A percentile compares a stretch with the other conserved stretches of the same genome.
phyloP scores from a whole-genome alignment of 352 stramenopile species.

The Pythium dissotocum region DNA sequence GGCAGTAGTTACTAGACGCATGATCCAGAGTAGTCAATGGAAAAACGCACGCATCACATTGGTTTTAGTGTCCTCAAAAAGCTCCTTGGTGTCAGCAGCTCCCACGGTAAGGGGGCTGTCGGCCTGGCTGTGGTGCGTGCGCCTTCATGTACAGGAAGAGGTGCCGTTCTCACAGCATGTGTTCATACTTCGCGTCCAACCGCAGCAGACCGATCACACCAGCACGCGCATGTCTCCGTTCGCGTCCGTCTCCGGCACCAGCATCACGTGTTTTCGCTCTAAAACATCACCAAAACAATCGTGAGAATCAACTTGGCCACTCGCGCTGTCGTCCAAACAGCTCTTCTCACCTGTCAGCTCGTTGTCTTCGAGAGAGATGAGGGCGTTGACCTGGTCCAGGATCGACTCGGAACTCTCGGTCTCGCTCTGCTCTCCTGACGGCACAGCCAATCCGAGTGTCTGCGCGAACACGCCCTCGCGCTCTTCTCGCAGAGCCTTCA shows the following conservation, averaged over 20 bases:
- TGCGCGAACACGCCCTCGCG: constrained; percentile 19
- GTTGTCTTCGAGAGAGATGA: constrained; percentile 31
- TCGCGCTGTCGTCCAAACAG: background rate
- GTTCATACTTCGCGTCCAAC: background rate
- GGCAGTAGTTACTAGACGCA: background rate
- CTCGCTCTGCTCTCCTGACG: background rate
- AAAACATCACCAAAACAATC: background rate
- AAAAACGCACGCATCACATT: constrained; percentile 26
- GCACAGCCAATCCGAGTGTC: constrained; percentile 12
- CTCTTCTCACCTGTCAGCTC: constrained; percentile 25
- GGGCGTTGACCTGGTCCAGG: constrained; percentile 27
- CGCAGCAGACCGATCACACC: constrained; percentile 17
- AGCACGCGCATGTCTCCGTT: constrained; percentile 30
- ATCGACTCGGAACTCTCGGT: background rate
- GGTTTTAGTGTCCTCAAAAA: constrained; percentile 3
- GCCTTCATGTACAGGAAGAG: constrained; percentile 16
- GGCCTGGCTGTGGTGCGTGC: background rate
- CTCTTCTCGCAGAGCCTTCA: constrained; percentile 11
- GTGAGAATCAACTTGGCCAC: background rate
- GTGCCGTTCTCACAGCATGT: background rate
- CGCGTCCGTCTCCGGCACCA: constrained; percentile 27
- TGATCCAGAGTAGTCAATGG: background rate
- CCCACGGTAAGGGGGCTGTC: background rate
- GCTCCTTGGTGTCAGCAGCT: background rate
- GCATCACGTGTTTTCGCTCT: constrained; percentile 29